Conservation (phyloP, 805 yeast genomes). For the Starmerella riodocensis region DNA sequence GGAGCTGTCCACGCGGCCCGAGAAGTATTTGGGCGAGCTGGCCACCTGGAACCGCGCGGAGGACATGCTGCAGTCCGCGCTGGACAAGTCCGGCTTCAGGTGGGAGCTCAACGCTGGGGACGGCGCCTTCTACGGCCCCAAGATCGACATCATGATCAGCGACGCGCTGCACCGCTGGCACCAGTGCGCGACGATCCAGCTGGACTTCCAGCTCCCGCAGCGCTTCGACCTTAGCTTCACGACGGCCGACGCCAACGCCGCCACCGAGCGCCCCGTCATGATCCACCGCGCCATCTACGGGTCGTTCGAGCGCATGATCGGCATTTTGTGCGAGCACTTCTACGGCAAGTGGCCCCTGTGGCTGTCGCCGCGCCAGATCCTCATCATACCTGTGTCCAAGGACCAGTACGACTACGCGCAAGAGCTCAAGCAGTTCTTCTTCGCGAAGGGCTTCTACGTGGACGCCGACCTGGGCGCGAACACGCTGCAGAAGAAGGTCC, state of each 20-base stretch:
- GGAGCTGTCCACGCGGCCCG: conserved; percentile 96
- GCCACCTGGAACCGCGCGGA: conserved; percentile 94
- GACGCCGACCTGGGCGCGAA: conserved; percentile 91
- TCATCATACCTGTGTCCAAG: conserved; percentile 94
- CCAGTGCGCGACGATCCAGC: conserved; percentile 97
- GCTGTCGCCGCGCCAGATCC: conserved; percentile 97
- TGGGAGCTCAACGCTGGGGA: conserved; percentile 97
- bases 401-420: conserved; percentile 85
- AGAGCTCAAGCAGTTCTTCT: conserved; percentile 53
- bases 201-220: conserved; percentile 94
- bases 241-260: conserved; percentile 28
- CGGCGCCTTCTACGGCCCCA: conserved; percentile 95
- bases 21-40: conserved; percentile 84
- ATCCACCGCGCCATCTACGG: conserved; percentile 98
- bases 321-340: conserved; percentile 92
- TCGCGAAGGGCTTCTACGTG: conserved; percentile 64
- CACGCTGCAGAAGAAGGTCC: conserved; percentile 95
- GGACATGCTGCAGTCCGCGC: conserved; percentile 63
- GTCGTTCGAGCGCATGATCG: conserved; percentile 98
- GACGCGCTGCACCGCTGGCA: conserved; percentile 95
- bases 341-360: conserved; percentile 99
- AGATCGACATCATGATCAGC: conserved; percentile 89
- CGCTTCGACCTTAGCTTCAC: conserved; percentile 86
- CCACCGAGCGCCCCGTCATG: conserved; percentile 83
- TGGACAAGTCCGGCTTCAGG: conserved; percentile 70